phyloP scores from a whole-genome alignment of 2,329 filamentous ascomycete species.

The Zymoseptoria crescenta region DNA sequence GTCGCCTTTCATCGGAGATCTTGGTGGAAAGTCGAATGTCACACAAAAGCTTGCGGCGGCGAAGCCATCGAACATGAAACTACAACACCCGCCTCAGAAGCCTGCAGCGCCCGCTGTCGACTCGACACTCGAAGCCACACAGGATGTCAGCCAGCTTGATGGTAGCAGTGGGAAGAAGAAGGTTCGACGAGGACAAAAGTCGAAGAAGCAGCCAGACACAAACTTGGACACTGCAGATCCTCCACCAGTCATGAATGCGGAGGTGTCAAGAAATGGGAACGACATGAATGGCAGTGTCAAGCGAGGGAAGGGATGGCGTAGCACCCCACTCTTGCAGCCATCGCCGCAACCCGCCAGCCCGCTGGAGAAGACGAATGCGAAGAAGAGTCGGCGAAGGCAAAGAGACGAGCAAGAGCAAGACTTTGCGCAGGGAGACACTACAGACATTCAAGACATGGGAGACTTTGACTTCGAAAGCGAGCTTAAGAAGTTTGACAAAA shows the following conservation, averaged over 20 bases:
- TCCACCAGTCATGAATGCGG: conserved; percentile 27
- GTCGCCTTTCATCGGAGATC: conserved; percentile 32
- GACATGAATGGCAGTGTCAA: conserved; percentile 32
- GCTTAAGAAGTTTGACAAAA: conserved; percentile 91
- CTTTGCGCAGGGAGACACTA: conserved; percentile 94
- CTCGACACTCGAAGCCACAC: not conserved
- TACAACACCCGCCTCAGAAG: not conserved
- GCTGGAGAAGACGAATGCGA: conserved; percentile 11
- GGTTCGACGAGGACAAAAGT: conserved; percentile 37
- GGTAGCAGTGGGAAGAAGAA: conserved; percentile 38
- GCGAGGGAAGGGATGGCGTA: conserved; percentile 58
- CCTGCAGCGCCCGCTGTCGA: conserved; percentile 5
- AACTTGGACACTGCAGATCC: conserved; percentile 16
- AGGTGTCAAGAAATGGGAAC: conserved; percentile 31
- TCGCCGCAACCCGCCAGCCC: conserved; percentile 38
- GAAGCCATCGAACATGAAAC: not conserved
- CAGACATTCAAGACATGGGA: conserved; percentile 83
- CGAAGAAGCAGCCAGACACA: conserved; percentile 26
- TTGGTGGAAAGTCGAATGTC: conserved; percentile 14
- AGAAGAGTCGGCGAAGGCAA: conserved; percentile 39
- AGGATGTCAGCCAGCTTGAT: conserved; percentile 15
- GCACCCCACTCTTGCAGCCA: conserved; percentile 60
- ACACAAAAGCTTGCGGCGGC: conserved; percentile 18
- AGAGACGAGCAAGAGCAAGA: conserved; percentile 58
- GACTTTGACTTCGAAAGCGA: conserved; percentile 92